These are phyloP conservation scores for Cicer pinnatifidum DNA, from an alignment of 306 rosid species.

Conservation along the genomic window DNA sequence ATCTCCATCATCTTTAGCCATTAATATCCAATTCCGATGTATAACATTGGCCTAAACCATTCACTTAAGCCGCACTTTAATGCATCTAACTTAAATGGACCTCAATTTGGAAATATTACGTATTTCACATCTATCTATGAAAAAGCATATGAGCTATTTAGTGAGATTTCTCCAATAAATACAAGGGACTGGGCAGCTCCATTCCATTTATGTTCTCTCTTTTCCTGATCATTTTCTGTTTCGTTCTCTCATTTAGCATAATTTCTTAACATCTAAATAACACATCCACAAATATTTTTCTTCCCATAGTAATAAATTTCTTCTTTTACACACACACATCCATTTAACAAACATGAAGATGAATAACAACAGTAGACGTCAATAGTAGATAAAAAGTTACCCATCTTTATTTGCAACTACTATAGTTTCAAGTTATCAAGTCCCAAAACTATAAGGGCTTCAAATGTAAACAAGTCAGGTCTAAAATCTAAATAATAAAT, in stretches of 20 bases:
- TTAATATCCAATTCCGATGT: neutral
- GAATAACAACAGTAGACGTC: slow-evolving; percentile 3
- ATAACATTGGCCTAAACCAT: slow-evolving; percentile 6
- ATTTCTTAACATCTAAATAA: neutral
- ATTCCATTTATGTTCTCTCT: slow-evolving; percentile 13
- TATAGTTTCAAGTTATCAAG: neutral
- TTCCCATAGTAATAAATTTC: neutral
- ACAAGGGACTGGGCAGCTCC: neutral
- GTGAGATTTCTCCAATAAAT: neutral
- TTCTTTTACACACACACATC: slow-evolving; percentile 1
- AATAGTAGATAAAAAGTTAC: slow-evolving; percentile 12
- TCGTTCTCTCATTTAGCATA: neutral
- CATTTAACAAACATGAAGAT: neutral
- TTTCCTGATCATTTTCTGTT: neutral
- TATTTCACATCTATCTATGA: neutral
- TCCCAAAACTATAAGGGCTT: neutral
- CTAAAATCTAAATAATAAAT: slow-evolving; percentile 1
- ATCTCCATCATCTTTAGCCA: neutral
- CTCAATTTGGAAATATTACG: neutral
- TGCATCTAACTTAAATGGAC: neutral
- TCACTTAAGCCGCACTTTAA: neutral
- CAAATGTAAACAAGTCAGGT: slow-evolving; percentile 22
- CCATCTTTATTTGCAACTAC: slow-evolving; percentile 20
- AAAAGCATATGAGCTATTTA: neutral
- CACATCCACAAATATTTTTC: neutral